These are phyloP conservation scores for Cotoneaster glaucophyllus DNA, from an alignment of 306 rosid genomes.

Conservation along the genomic window DNA sequence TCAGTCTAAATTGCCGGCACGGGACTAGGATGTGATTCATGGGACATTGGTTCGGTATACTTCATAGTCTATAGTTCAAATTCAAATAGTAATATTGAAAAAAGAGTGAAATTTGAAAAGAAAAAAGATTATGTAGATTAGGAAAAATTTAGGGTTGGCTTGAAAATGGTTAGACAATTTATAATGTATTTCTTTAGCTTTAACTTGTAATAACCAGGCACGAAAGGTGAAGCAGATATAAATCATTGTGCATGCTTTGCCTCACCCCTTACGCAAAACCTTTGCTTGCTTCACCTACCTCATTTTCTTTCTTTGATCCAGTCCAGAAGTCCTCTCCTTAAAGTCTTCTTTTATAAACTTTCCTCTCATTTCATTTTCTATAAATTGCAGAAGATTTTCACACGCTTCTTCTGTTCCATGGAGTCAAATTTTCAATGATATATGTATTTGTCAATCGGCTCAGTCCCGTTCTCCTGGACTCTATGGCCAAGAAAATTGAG, in stretches of 20 bases:
- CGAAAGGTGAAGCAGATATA: background rate
- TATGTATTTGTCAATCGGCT: too few species aligned
- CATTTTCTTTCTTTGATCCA: background rate
- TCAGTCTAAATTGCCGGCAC: background rate
- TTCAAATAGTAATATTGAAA: background rate
- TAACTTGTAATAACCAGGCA: background rate
- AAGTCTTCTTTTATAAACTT: background rate
- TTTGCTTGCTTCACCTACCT: constrained; percentile 1
- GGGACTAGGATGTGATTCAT: background rate
- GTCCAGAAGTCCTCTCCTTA: constrained; percentile 3
- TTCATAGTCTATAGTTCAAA: background rate
- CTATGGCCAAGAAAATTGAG: too few species aligned
- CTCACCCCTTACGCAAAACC: constrained; percentile 3
- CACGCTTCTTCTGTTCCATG: background rate
- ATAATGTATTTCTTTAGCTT: background rate
- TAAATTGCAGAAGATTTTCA: background rate
- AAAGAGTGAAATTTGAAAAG: background rate
- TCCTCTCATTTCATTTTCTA: background rate
- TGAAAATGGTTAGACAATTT: background rate
- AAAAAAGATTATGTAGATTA: background rate
- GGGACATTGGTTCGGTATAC: background rate
- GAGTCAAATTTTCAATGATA: too few species aligned
- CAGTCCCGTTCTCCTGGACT: too few species aligned
- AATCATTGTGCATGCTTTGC: background rate
- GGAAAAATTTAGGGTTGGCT: background rate